Conservation (phyloP, 1,284 basidiomycete species). For the Leccinum pallidistipes region DNA sequence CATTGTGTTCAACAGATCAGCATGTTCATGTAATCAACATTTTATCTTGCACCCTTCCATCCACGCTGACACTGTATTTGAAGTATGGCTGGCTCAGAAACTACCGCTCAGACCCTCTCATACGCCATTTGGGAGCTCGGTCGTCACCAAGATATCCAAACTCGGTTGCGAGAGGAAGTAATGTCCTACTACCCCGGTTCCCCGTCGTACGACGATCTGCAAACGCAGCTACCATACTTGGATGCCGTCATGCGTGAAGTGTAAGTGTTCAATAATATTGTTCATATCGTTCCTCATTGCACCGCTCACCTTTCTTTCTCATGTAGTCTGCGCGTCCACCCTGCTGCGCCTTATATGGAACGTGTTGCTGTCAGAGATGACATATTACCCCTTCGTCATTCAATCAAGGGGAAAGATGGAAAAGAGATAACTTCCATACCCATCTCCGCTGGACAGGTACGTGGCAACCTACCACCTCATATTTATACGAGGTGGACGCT, state of each 20-base stretch:
- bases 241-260: slow-evolving; percentile 11
- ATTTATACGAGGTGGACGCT: not conserved
- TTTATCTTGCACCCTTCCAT: not conserved
- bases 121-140: slow-evolving; percentile 12
- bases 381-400: slow-evolving; percentile 6
- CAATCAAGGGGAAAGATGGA: slow-evolving; percentile 2
- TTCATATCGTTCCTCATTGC: no score
- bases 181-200: slow-evolving; percentile 1
- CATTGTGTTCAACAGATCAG: slow-evolving; percentile 2
- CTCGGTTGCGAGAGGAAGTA: slow-evolving; percentile 7
- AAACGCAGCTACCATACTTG: slow-evolving; percentile 11
- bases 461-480: not conserved
- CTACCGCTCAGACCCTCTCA: slow-evolving; percentile 5
- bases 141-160: slow-evolving; percentile 8
- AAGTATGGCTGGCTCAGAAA: slow-evolving; percentile 11
- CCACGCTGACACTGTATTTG: not conserved
- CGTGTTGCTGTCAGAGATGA: slow-evolving; percentile 9
- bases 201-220: slow-evolving; percentile 8
- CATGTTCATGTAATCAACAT: slow-evolving; percentile 10
- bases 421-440: slow-evolving; percentile 6
- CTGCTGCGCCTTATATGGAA: slow-evolving; percentile 6
- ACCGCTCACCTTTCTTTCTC: not conserved
- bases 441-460: slow-evolving; percentile 9
- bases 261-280: slow-evolving; percentile 1
- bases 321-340: slow-evolving; percentile 7